Evolutionary conservation across 75 land plant species (phyloP).

Genomic region (Pinus albicaulis): DNA sequence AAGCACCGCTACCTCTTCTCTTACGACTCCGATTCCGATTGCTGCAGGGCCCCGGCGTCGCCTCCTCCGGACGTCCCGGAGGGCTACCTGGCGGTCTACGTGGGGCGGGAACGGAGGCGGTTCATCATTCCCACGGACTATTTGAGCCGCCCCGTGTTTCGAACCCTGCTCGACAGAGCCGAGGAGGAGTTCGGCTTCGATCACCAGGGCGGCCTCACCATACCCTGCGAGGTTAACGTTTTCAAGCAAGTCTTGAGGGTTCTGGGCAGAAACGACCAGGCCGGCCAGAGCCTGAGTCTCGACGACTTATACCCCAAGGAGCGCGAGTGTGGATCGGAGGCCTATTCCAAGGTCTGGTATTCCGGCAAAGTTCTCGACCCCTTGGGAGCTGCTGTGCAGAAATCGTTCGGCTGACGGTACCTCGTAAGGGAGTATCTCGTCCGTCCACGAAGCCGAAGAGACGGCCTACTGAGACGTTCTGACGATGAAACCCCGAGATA

Average conservation of each 20-base stretch:
- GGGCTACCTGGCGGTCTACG: conserved; percentile 1
- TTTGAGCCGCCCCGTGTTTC: conserved; percentile 19
- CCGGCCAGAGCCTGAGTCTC: neutral
- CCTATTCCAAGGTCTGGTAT: neutral
- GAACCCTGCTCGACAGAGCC: conserved; percentile 19
- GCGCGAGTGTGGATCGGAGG: conserved; percentile 1
- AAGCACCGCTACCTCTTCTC: neutral
- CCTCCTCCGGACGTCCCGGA: neutral
- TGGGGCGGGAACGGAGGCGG: conserved; percentile 15
- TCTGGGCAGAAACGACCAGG: conserved; percentile 3
- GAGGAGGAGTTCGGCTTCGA: conserved; percentile 45
- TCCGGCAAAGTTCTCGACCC: neutral
- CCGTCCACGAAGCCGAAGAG: neutral
- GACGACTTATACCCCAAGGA: neutral
- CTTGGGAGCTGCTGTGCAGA: neutral
- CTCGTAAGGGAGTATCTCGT: neutral
- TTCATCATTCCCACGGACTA: conserved; percentile 24
- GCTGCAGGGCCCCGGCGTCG: neutral
- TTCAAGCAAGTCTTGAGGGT: conserved; percentile 24
- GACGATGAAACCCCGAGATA: neutral
- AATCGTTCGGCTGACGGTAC: neutral
- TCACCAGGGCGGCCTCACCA: conserved; percentile 25
- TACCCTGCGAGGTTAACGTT: conserved; percentile 31
- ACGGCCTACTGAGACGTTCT: conserved; percentile 7
- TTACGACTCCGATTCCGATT: neutral